These are phyloP conservation scores for Amaranthus palmeri DNA, from an alignment of 148 eudicot genomes.

Conservation along the genomic window DNA sequence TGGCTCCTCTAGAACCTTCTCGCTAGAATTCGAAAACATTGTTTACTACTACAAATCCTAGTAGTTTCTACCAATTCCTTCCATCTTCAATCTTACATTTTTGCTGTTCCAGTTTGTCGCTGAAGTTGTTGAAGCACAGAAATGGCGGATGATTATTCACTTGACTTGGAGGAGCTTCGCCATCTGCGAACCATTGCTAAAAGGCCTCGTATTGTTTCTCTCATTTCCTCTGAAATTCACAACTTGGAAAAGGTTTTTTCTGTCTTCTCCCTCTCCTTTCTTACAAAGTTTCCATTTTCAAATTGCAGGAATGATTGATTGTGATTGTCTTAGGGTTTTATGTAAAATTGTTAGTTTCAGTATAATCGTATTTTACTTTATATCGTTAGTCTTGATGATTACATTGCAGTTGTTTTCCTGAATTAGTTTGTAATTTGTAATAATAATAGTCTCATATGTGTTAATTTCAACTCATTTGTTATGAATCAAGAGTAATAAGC, in stretches of 20 bases:
- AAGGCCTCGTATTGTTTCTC: conserved; percentile 66
- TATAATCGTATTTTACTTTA: too few species aligned
- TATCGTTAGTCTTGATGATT: too few species aligned
- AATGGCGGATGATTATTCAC: conserved; percentile 58
- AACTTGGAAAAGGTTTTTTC: conserved; percentile 50
- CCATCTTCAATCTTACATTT: background rate
- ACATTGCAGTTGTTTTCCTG: too few species aligned
- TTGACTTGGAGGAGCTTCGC: conserved; percentile 69
- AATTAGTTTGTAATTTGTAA: too few species aligned
- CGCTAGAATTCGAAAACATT: background rate
- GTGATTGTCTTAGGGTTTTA: too few species aligned
- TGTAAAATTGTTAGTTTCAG: too few species aligned
- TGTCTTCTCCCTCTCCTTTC: background rate
- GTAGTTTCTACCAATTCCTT: background rate
- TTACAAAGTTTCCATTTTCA: too few species aligned
- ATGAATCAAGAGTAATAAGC: too few species aligned
- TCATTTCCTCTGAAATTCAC: conserved; percentile 63
- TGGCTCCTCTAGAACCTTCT: background rate
- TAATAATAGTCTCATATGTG: too few species aligned
- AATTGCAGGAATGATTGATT: too few species aligned
- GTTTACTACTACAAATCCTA: too few species aligned
- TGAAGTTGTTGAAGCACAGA: background rate
- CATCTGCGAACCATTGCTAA: conserved; percentile 61
- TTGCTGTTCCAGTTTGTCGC: background rate
- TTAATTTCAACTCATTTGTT: too few species aligned